Conservation (phyloP, 176 grass and related monocot genomes). For the Echinochloa phyllopogon region DNA sequence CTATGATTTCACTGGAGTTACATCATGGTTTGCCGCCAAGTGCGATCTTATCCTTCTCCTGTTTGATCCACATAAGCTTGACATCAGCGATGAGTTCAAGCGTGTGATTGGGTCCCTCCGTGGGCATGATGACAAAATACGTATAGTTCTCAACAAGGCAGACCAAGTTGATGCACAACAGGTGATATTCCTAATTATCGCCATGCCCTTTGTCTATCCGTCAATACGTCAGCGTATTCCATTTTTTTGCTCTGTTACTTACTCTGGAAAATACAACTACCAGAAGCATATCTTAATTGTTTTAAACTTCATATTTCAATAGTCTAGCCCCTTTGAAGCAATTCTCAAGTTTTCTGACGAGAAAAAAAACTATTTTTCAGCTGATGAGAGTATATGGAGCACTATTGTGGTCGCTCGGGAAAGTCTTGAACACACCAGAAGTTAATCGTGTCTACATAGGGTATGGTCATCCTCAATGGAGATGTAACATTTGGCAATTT, state of each 20-base stretch:
- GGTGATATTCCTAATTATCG: constrained; percentile 32
- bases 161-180: constrained; percentile 87
- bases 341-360: constrained; percentile 1
- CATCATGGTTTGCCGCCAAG: constrained; percentile 80
- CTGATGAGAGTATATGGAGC: constrained; percentile 94
- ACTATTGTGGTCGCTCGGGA: constrained; percentile 89
- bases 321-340: not conserved
- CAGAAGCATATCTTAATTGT: not conserved
- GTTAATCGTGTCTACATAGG: constrained; percentile 93
- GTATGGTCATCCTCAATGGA: constrained; percentile 41
- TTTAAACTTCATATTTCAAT: not conserved
- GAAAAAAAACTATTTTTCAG: constrained; percentile 45
- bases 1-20: constrained; percentile 81
- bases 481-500: constrained; percentile 15
- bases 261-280: not conserved
- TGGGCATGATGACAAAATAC: constrained; percentile 81
- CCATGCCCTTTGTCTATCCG: constrained; percentile 22
- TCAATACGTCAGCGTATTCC: constrained; percentile 24
- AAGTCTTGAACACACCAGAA: constrained; percentile 92
- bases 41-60: constrained; percentile 78
- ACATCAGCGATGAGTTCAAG: constrained; percentile 87
- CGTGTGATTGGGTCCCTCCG: constrained; percentile 63
- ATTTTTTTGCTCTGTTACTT: not conserved
- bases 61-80: constrained; percentile 79
- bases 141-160: constrained; percentile 76